Conservation (phyloP, 768 basidiomycete genomes). For the Podaxis rugospora region DNA sequence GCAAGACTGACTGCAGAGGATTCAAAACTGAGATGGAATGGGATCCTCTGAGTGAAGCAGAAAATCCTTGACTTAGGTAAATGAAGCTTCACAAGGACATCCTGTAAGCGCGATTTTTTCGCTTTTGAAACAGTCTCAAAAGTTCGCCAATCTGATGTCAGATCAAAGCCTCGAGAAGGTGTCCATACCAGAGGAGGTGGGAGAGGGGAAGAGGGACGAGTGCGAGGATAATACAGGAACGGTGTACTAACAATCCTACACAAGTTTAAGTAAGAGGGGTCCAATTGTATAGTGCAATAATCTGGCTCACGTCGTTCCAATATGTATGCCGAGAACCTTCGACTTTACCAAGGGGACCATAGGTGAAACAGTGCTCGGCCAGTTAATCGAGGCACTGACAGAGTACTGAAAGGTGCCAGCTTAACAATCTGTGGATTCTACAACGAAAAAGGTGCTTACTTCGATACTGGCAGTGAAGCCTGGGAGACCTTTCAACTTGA, state of each 20-base stretch:
- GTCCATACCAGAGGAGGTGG: slow-evolving; percentile 16
- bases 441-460: slow-evolving; percentile 21
- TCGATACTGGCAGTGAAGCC: slow-evolving; percentile 66
- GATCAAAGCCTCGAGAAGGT: slow-evolving; percentile 34
- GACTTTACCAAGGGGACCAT: slow-evolving; percentile 44
- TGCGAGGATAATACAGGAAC: slow-evolving; percentile 64
- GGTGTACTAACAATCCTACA: slow-evolving; percentile 51
- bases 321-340: slow-evolving; percentile 45
- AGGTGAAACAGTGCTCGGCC: slow-evolving; percentile 36
- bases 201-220: slow-evolving; percentile 55
- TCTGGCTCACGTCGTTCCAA: slow-evolving; percentile 46
- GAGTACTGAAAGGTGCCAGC: slow-evolving; percentile 39
- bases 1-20: slow-evolving; percentile 54
- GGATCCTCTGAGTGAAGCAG: slow-evolving; percentile 53
- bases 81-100: slow-evolving; percentile 41
- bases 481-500: slow-evolving; percentile 65
- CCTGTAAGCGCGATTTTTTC: slow-evolving; percentile 31
- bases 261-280: slow-evolving; percentile 8
- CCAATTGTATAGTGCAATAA: neutral
- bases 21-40: slow-evolving; percentile 61
- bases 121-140: slow-evolving; percentile 37
- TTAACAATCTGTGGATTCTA: neutral
- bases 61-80: slow-evolving; percentile 59
- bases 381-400: slow-evolving; percentile 48
- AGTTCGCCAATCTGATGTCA: slow-evolving; percentile 44